Base-by-base conservation (phyloP, 2,329 filamentous ascomycete genomes). In the Ophiostoma perfectum region DNA sequence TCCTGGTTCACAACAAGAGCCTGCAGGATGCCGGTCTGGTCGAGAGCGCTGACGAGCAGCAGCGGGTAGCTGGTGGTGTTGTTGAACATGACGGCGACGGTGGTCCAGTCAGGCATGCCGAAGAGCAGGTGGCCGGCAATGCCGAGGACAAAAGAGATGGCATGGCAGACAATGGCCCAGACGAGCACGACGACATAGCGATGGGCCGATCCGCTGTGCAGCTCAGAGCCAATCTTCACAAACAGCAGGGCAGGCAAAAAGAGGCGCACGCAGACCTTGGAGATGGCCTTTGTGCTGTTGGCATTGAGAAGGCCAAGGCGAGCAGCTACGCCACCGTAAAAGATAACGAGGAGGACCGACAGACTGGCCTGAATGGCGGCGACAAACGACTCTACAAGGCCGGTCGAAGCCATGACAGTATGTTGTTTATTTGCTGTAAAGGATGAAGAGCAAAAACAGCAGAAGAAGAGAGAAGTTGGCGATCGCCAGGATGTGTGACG, bases 1-100 rank as follows among this genome's bases (percentile, higher is more conserved):
- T 18, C 65, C 2, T 41, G 63, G 73, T 72, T 81, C 72, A 70
- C 76, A 70, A 81, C 75, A 18, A 89, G 78, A 2, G 79, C 75
- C 38, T 80, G 75, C 6, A 90, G 77, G 39, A 88, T 84, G 2
- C 85, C 86, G 0, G 87, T 87, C 44, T 78, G 75, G 18, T 77
- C 74, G n/a, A 80, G 75, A 5, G 78, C 77, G 44, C 78, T 77
- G 52, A 82, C 76, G 1, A 83, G 76, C 49, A 83, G 74, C 16
- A 83, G 73, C 1, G 81, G 81, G 70, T 81, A 80, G 65, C 77
- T 79, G 0, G 81, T 82, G 0, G 80, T 81, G 73, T 83, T 83
- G 73, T 82, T 83, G 75, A 83, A 82, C 72, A 81, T 79, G 65
- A 82, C 74, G 5, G 80, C 81, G 0, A 79, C 77, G 0, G 78